These are phyloP conservation scores for Cyberlindnera euphorbiae DNA, from an alignment of 805 yeast genomes.

Conservation along the genomic window DNA sequence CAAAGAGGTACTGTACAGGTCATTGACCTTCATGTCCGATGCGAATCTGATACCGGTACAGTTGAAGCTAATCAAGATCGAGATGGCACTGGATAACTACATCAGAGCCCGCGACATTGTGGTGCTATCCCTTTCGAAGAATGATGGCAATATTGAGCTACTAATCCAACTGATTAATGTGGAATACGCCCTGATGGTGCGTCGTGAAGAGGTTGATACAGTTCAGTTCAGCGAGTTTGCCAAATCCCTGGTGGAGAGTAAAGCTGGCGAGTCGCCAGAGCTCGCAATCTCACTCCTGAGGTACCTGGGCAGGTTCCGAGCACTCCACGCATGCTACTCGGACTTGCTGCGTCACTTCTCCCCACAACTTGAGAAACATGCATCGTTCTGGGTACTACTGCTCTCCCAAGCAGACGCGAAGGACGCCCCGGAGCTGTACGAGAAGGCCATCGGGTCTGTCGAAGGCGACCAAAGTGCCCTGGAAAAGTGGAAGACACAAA, in stretches of 20 bases:
- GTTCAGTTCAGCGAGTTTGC: constrained; percentile 3
- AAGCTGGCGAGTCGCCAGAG: neutral
- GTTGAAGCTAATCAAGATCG: constrained; percentile 40
- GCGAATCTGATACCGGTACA: constrained; percentile 26
- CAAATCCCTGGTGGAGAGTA: constrained; percentile 3
- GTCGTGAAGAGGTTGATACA: neutral
- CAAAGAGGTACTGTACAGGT: constrained; percentile 33
- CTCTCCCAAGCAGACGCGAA: neutral
- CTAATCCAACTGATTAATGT: constrained; percentile 40
- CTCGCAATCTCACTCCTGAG: constrained; percentile 3
- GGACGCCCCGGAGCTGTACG: neutral
- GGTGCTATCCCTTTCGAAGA: constrained; percentile 23
- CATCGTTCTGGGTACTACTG: constrained; percentile 2
- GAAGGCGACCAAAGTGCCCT: no score
- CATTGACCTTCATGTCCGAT: constrained; percentile 26
- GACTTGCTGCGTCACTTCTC: neutral
- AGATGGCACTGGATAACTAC: constrained; percentile 33
- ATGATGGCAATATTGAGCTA: constrained; percentile 28
- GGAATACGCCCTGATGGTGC: constrained; percentile 29
- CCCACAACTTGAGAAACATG: neutral
- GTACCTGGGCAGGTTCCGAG: constrained; percentile 3
- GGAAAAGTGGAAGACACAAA: no score
- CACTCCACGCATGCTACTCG: neutral
- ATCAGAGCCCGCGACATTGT: constrained; percentile 30
- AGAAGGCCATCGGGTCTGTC: no score